Evolutionary conservation across 2,329 filamentous ascomycete species (phyloP).

Genomic region (Lachnellula occidentalis): DNA sequence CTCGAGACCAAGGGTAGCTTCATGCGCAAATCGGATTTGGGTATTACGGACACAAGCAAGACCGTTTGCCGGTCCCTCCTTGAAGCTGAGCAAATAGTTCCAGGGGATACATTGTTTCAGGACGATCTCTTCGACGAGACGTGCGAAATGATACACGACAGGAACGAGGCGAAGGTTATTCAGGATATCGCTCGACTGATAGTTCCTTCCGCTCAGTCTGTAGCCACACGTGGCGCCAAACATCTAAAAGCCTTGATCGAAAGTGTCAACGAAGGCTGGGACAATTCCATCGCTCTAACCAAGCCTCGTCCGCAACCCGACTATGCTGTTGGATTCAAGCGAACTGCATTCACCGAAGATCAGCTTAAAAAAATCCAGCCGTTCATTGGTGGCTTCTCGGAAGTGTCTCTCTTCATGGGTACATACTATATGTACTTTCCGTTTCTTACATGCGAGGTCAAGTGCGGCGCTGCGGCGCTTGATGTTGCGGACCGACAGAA

Average conservation of each 20-base stretch:
- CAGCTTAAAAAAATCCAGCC: slow-evolving; percentile 38
- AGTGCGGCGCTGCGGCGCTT: slow-evolving; percentile 36
- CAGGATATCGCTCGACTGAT: slow-evolving; percentile 13
- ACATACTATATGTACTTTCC: slow-evolving; percentile 45
- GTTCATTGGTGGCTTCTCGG: slow-evolving; percentile 25
- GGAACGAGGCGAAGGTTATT: slow-evolving; percentile 35
- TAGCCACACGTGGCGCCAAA: slow-evolving; percentile 30
- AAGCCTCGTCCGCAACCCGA: slow-evolving; percentile 38
- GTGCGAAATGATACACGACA: slow-evolving; percentile 30
- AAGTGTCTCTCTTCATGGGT: slow-evolving; percentile 36
- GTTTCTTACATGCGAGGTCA: slow-evolving; percentile 45
- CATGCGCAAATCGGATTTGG: slow-evolving; percentile 33
- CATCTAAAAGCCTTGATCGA: slow-evolving; percentile 34
- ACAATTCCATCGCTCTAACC: slow-evolving; percentile 34
- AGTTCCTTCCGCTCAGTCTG: slow-evolving; percentile 22
- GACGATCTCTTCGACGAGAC: slow-evolving; percentile 35
- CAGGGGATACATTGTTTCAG: slow-evolving; percentile 33
- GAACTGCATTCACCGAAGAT: slow-evolving; percentile 36
- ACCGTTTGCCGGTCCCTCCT: slow-evolving; percentile 30
- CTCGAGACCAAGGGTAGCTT: slow-evolving; percentile 38
- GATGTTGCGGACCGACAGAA: slow-evolving; percentile 34
- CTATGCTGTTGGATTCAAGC: slow-evolving; percentile 38
- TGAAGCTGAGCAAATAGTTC: slow-evolving; percentile 28
- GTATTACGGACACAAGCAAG: slow-evolving; percentile 32
- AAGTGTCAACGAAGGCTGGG: slow-evolving; percentile 40